Percentiles rank a stretch among this genome's conserved stretches.
Conservation (phyloP, 345 rosid genomes). For the Citrus reticulata region DNA sequence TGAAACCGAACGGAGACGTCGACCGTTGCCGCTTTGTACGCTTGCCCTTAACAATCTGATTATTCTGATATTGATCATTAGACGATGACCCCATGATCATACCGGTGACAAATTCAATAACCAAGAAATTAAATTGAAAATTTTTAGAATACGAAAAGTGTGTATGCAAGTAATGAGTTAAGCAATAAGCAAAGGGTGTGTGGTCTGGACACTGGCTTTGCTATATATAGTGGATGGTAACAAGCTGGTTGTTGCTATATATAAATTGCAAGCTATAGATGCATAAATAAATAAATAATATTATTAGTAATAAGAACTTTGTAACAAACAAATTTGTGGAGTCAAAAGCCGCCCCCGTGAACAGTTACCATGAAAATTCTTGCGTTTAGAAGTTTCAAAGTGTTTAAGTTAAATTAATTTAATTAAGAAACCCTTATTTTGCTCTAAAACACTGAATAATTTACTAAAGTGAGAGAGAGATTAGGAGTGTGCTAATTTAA, state of each 20-base stretch:
- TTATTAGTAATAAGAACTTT: not conserved
- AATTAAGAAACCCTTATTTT: not conserved
- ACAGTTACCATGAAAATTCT: constrained; percentile 26
- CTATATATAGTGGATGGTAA: constrained; percentile 41
- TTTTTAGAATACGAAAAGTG: too few relatives aligned
- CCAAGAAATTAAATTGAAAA: too few relatives aligned
- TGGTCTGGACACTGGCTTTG: constrained; percentile 31
- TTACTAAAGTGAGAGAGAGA: not conserved
- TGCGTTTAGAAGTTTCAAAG: not conserved
- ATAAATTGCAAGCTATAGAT: not conserved
- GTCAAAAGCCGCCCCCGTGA: constrained; percentile 44
- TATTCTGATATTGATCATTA: constrained; percentile 20
- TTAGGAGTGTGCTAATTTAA: not conserved
- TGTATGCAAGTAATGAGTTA: too few relatives aligned
- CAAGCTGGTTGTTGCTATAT: constrained; percentile 36
- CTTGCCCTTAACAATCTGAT: constrained; percentile 55
- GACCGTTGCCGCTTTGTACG: constrained; percentile 79
- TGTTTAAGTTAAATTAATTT: not conserved
- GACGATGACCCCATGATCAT: constrained; percentile 4
- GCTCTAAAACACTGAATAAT: constrained; percentile 2
- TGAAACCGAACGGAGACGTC: constrained; percentile 35
- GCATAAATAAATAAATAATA: not conserved
- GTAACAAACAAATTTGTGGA: not conserved
- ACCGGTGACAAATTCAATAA: too few relatives aligned
- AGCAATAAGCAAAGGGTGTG: constrained; percentile 10